Evolutionary conservation across 306 rosid species (phyloP).

Genomic region (Oxytropis ochrocephala): DNA sequence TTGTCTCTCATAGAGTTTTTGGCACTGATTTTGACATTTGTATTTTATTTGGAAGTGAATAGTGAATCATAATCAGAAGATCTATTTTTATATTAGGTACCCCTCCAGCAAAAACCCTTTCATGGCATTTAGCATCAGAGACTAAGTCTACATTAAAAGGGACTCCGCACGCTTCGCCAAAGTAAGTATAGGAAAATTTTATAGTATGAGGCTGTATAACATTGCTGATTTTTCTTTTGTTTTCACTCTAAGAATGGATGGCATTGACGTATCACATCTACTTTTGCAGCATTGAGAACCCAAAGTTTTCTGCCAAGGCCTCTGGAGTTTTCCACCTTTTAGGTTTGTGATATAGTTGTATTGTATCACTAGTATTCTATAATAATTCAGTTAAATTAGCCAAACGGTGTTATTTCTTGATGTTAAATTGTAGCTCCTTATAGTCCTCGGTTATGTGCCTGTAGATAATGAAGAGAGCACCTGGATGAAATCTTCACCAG

Average conservation of each 20-base stretch:
- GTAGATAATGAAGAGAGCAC: constrained; percentile 56
- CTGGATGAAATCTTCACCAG: constrained; percentile 43
- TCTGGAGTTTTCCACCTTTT: constrained; percentile 76
- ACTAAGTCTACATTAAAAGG: constrained; percentile 82
- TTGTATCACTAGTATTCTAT: neutral
- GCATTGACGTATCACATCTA: neutral
- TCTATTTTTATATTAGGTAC: constrained; percentile 35
- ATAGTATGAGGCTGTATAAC: neutral
- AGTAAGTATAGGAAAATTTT: constrained; percentile 36
- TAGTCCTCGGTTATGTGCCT: constrained; percentile 18
- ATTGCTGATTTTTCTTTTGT: constrained; percentile 2
- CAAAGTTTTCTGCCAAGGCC: constrained; percentile 47
- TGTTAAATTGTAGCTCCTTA: constrained; percentile 13
- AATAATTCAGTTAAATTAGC: constrained; percentile 11
- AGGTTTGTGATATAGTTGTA: constrained; percentile 46
- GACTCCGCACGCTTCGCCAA: constrained; percentile 41
- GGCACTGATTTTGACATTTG: constrained; percentile 1
- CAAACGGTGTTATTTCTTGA: constrained; percentile 5
- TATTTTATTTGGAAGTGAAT: neutral
- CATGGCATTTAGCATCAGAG: constrained; percentile 98
- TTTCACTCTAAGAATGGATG: neutral
- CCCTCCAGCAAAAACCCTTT: constrained; percentile 76
- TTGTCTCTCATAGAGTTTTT: constrained; percentile 15
- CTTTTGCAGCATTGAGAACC: constrained; percentile 46
- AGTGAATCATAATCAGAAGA: neutral